These are phyloP conservation scores for Solanum commersonii DNA, from an alignment of 257 asterid species.

Conservation along the genomic window DNA sequence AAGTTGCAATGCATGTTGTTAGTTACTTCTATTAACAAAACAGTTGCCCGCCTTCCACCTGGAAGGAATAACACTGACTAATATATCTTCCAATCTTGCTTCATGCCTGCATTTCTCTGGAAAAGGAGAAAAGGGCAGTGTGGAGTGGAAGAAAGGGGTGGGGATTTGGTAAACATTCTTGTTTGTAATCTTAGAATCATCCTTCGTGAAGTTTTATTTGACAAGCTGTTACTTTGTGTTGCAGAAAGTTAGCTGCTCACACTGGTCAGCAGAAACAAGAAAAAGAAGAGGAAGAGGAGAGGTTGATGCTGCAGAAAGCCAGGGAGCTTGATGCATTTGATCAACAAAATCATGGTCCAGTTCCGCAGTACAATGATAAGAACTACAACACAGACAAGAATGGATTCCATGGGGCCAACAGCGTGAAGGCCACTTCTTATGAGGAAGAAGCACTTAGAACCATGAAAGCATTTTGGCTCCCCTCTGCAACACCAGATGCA, in stretches of 20 bases:
- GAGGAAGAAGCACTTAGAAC: slow-evolving; percentile 96
- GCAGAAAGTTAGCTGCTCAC: slow-evolving; percentile 64
- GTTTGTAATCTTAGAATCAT: not conserved
- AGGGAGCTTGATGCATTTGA: slow-evolving; percentile 80
- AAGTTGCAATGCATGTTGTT: not conserved
- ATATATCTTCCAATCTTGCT: not conserved
- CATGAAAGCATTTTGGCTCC: slow-evolving; percentile 98
- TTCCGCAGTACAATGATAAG: slow-evolving; percentile 72
- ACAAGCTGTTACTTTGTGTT: not conserved
- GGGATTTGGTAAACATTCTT: not conserved
- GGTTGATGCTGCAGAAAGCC: slow-evolving; percentile 48
- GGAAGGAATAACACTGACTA: not conserved
- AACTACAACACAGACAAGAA: slow-evolving; percentile 56
- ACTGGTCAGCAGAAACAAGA: slow-evolving; percentile 58
- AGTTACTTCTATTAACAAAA: not conserved
- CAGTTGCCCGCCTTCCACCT: not conserved
- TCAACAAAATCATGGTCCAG: slow-evolving; percentile 89
- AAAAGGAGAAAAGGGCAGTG: not conserved
- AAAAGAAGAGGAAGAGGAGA: slow-evolving; percentile 69
- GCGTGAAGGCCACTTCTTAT: slow-evolving; percentile 76
- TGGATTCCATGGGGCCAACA: slow-evolving; percentile 93
- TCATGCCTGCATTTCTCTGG: not conserved
- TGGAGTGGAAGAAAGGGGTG: not conserved
- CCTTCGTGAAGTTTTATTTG: not conserved
- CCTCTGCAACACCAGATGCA: slow-evolving; percentile 95